Conservation (phyloP, 2,329 filamentous ascomycete species). For the Exophiala xenobiotica region DNA sequence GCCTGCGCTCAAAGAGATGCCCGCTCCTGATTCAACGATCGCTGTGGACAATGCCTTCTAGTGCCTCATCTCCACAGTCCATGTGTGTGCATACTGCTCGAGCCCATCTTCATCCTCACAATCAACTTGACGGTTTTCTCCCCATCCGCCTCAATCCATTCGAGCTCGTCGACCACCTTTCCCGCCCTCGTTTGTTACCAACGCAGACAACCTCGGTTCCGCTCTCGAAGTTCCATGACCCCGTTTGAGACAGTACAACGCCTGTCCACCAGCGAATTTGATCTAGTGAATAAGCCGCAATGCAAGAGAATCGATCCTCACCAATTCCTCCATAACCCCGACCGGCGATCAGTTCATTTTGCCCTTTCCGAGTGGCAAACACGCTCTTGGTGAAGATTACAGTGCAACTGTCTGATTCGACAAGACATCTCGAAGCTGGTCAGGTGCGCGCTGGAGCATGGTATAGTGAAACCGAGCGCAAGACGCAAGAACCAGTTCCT, state of each 20-base stretch:
- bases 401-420: not conserved
- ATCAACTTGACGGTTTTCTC: not conserved
- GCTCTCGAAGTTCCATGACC: not conserved
- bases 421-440: not conserved
- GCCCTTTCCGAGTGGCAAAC: not conserved
- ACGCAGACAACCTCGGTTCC: not conserved
- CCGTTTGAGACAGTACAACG: not conserved
- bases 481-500: conserved; percentile 9
- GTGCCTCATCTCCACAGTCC: conserved; percentile 9
- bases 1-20: not conserved
- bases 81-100: conserved; percentile 2
- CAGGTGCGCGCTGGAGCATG: conserved; percentile 20
- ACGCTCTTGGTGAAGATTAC: not conserved
- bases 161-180: not conserved
- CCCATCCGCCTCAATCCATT: not conserved
- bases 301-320: not conserved
- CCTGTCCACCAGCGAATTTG: not conserved
- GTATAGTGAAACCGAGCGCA: conserved; percentile 14
- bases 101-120: conserved; percentile 7
- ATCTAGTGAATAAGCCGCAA: not conserved
- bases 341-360: not conserved
- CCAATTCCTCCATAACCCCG: not conserved
- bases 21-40: conserved; percentile 1
- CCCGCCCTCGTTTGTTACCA: not conserved
- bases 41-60: not conserved